Evolutionary conservation across 441 rosid genomes (phyloP), one percentile per base, ranked within the genome.

Genomic region (Jatropha podagrica): DNA sequence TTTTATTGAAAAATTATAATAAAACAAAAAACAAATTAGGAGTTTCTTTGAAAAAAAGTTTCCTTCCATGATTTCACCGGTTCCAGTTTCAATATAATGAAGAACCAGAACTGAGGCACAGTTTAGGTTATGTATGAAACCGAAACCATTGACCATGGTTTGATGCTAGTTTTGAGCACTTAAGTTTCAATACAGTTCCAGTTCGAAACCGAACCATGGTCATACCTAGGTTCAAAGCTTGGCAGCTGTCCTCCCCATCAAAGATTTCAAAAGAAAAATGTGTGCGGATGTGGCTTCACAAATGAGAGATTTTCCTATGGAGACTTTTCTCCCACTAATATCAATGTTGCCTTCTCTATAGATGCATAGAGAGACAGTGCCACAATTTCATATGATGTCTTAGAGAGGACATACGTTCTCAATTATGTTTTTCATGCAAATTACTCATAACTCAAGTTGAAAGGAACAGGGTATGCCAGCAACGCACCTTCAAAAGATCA

Each of bases 401-500:
- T n/a, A 26, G 20, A 58, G 13, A 44, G 32, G 71, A 59, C 2
- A 63, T 63, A 14, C 26, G 9, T 40, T 56, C 49, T n/a, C 27
- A 18, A 56, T 65, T 4, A 40, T 8, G 6, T 2, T 64, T 64
- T 51, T 17, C 18, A 69, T 69, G 23, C 56, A 40, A 56, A 5
- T 23, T 20, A n/a, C 52, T 15, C 5, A 26, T 62, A 20, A n/a
- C 37, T 37, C 56, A 9, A 63, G 23, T 40, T 32, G 42, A 26
- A 48, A 49, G 72, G n/a, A 66, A 58, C 32, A n/a, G 1, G 10
- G 17, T 9, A 56, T 27, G 52, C 14, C 8, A 72, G 65, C 17
- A 17, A 66, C 76, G 5, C 58, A 95, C 98, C 98, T 95, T 93
- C 15, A 92, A 89, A 82, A 95, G 98, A 88, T 95, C 99, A 38